A percentile compares a stretch with the other conserved stretches of the same genome.
Conservation (phyloP, 768 basidiomycete genomes). For the Agaricus sinodeliciosus region DNA sequence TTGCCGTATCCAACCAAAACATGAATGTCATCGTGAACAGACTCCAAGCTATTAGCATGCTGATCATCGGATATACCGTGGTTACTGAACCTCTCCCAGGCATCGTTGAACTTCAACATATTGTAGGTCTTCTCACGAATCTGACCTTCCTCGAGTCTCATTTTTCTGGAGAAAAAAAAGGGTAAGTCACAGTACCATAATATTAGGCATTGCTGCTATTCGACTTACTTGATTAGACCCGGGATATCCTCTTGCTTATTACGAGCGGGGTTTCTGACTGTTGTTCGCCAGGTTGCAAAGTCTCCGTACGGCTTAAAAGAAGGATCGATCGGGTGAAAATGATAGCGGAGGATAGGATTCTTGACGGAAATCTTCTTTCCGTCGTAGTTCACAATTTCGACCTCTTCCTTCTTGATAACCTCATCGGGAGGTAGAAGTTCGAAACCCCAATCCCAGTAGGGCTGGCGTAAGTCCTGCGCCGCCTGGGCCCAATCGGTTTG, state of each 20-base stretch:
- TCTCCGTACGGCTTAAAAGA: slow-evolving; percentile 18
- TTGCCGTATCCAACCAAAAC: slow-evolving; percentile 29
- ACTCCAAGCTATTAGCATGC: slow-evolving; percentile 40
- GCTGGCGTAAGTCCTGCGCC: slow-evolving; percentile 31
- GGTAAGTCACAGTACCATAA: slow-evolving; percentile 11
- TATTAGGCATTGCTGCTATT: neutral
- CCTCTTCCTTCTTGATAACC: slow-evolving; percentile 26
- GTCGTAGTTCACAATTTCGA: slow-evolving; percentile 26
- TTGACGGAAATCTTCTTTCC: slow-evolving; percentile 20
- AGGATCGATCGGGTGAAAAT: slow-evolving; percentile 24
- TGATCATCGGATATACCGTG: slow-evolving; percentile 31
- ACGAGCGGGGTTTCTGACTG: slow-evolving; percentile 21
- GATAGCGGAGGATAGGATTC: slow-evolving; percentile 30
- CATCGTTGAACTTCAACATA: slow-evolving; percentile 28
- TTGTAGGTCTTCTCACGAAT: slow-evolving; percentile 28
- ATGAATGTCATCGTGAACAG: slow-evolving; percentile 43
- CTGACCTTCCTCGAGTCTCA: slow-evolving; percentile 18
- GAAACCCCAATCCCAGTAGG: slow-evolving; percentile 51
- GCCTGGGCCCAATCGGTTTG: slow-evolving; percentile 14
- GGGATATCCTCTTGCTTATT: slow-evolving; percentile 20
- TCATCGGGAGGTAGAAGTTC: slow-evolving; percentile 32
- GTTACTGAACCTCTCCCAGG: slow-evolving; percentile 43
- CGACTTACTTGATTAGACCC: slow-evolving; percentile 19
- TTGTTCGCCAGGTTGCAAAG: slow-evolving; percentile 22
- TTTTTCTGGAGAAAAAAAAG: slow-evolving; percentile 16